Conservation (phyloP, 164 flowering plant species). For the Magnolia officinalis region DNA sequence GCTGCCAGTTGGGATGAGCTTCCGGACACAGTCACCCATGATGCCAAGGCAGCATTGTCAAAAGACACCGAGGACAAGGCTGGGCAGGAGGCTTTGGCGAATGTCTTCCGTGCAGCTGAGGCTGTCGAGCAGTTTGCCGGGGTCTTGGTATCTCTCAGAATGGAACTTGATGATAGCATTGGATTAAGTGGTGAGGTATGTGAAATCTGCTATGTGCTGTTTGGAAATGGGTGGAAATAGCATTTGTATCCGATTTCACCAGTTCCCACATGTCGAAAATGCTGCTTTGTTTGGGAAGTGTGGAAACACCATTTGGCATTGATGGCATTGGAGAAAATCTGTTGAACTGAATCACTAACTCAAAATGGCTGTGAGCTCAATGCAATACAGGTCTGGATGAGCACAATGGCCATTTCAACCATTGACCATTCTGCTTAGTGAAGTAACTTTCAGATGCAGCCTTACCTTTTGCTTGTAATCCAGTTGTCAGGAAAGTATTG, state of each 20-base stretch:
- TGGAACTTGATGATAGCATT: conserved; percentile 80
- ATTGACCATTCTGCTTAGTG: neutral
- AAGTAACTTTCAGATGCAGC: neutral
- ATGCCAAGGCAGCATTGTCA: conserved; percentile 59
- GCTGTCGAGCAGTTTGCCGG: conserved; percentile 80
- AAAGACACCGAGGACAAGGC: conserved; percentile 66
- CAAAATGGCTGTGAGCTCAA: neutral
- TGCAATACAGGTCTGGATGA: neutral
- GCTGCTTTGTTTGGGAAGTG: neutral
- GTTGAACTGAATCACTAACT: neutral
- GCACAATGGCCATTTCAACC: neutral
- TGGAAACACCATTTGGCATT: neutral
- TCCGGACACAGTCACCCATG: conserved; percentile 47
- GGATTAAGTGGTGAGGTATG: conserved; percentile 91
- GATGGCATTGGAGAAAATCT: neutral
- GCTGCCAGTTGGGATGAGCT: conserved; percentile 82
- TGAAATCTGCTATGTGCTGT: neutral
- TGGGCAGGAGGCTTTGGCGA: conserved; percentile 62
- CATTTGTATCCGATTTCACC: no score
- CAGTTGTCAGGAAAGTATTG: no score
- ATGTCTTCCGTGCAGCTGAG: conserved; percentile 84
- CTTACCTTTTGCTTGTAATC: neutral
- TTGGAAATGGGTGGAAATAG: neutral
- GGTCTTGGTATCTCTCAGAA: conserved; percentile 56
- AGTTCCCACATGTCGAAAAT: no score